A percentile compares a stretch with the other conserved stretches of the same genome.
Conservation (phyloP, 75 land plant genomes). For the Chamaecyparis obtusa region DNA sequence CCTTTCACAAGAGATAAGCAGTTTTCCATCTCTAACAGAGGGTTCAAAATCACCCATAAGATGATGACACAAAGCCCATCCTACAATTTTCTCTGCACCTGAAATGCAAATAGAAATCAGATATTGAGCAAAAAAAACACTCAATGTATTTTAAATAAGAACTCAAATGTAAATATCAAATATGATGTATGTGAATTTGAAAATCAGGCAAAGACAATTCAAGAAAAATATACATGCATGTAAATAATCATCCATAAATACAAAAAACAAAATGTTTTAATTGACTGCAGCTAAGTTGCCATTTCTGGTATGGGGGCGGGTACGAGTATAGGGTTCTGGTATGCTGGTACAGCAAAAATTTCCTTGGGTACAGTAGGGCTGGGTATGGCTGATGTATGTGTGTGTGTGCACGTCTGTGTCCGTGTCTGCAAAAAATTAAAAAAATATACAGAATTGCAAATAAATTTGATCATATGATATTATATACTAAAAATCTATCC, state of each 20-base stretch:
- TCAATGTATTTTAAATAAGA: background rate
- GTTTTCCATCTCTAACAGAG: conserved; percentile 37
- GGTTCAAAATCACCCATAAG: conserved; percentile 37
- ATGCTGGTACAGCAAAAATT: too few species aligned
- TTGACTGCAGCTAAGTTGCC: background rate
- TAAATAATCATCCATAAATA: background rate
- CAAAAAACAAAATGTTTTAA: background rate
- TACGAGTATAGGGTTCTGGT: too few species aligned
- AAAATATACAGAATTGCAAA: too few species aligned
- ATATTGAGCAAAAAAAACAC: background rate
- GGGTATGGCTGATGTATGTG: too few species aligned
- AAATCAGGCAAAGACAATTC: background rate
- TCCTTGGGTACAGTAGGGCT: too few species aligned
- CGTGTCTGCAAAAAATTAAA: too few species aligned
- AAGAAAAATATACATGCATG: background rate
- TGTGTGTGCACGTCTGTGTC: too few species aligned
- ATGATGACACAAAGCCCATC: conserved; percentile 81
- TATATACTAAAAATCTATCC: too few species aligned
- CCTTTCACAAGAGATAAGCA: conserved; percentile 63
- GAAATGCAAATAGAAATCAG: background rate
- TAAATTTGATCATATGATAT: too few species aligned
- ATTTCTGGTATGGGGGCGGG: too few species aligned
- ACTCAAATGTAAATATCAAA: background rate
- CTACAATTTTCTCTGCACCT: conserved; percentile 76
- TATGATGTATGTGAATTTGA: background rate